These are phyloP conservation scores for Aspergillus pseudotamarii DNA, from an alignment of 2,329 filamentous ascomycete genomes.

Conservation along the genomic window DNA sequence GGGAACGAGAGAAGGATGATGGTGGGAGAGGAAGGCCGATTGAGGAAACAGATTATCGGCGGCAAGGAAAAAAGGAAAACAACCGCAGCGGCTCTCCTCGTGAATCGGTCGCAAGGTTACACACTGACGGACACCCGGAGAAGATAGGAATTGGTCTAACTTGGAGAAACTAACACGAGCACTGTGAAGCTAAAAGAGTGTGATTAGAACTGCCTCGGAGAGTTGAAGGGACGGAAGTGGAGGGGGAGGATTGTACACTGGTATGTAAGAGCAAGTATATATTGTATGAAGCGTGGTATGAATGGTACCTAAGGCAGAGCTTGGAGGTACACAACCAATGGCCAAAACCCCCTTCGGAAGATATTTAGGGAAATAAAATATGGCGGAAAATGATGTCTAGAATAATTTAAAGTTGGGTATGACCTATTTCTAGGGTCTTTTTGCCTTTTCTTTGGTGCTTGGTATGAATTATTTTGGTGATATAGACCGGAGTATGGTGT, in stretches of 20 bases:
- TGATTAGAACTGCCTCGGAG: background rate
- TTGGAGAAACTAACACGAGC: background rate
- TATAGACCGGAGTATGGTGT: background rate
- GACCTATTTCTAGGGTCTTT: background rate
- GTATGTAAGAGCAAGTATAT: background rate
- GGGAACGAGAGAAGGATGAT: constrained; percentile 14
- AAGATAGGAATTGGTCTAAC: background rate
- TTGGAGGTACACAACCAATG: background rate
- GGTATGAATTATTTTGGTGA: background rate
- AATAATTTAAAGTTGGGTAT: background rate
- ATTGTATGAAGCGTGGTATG: background rate
- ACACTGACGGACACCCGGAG: constrained; percentile 22
- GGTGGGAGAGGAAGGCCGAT: constrained; percentile 14
- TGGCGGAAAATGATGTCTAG: background rate
- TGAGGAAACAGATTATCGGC: constrained; percentile 23
- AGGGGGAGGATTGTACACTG: background rate
- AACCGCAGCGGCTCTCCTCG: constrained; percentile 21
- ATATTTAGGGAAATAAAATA: background rate
- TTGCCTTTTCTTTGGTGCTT: background rate
- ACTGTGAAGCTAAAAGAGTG: background rate
- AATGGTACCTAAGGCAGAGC: background rate
- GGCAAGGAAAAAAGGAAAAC: constrained; percentile 21
- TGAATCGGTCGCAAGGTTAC: constrained; percentile 28
- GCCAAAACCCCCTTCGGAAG: background rate
- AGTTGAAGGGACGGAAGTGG: background rate